Evolutionary conservation across 1,284 basidiomycete genomes (phyloP).

Genomic region (Veloboletus limbatus): DNA sequence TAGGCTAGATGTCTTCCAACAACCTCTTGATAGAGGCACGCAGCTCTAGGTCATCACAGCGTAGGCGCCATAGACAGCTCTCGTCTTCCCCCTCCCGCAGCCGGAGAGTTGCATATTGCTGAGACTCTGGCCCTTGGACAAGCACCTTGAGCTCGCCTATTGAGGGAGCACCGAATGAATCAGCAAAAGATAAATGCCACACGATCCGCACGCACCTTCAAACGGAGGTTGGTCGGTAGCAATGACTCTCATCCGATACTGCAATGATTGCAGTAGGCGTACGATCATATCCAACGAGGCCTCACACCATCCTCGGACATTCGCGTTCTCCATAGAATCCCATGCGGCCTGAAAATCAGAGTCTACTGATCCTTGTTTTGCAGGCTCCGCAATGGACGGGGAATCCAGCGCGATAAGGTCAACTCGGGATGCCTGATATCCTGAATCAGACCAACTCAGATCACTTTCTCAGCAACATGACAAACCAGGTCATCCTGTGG

Average conservation of each 20-base stretch:
- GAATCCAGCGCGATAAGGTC: conserved; percentile 72
- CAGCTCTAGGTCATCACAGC: conserved; percentile 46
- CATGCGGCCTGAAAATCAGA: conserved; percentile 54
- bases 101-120: conserved; percentile 44
- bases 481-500: conserved; percentile 25
- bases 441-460: conserved; percentile 15
- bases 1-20: conserved; percentile 33
- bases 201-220: conserved; percentile 42
- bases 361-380: conserved; percentile 22
- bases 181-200: neutral
- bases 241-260: conserved; percentile 48
- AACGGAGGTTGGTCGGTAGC: conserved; percentile 56
- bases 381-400: conserved; percentile 54
- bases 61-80: conserved; percentile 69
- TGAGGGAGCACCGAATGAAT: conserved; percentile 7
- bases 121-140: conserved; percentile 33
- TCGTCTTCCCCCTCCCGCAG: conserved; percentile 65
- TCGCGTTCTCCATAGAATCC: conserved; percentile 46
- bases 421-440: conserved; percentile 38
- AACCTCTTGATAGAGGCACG: conserved; percentile 39
- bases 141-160: conserved; percentile 65
- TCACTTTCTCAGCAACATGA: neutral
- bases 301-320: conserved; percentile 65
- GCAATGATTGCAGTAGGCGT: conserved; percentile 48
- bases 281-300: conserved; percentile 50